phyloP scores from a whole-genome alignment of 805 yeast genomes.

The Candida odintsovae region DNA sequence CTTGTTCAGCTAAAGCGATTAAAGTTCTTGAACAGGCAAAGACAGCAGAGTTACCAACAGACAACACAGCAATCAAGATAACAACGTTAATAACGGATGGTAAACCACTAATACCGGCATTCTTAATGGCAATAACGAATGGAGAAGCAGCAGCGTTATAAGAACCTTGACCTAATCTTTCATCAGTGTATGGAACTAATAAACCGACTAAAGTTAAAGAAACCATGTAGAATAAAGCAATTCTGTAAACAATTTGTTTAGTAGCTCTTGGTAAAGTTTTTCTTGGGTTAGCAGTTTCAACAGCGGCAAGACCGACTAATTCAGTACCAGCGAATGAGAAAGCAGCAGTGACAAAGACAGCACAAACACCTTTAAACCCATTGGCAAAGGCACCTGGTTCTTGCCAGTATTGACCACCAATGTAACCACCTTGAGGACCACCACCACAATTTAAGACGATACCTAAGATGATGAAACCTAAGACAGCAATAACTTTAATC shows the following conservation, averaged over 20 bases:
- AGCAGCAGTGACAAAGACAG: constrained; percentile 47
- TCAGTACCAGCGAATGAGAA: constrained; percentile 66
- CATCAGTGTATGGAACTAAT: constrained; percentile 50
- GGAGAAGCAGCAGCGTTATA: constrained; percentile 60
- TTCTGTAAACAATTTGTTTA: constrained; percentile 41
- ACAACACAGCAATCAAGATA: constrained; percentile 53
- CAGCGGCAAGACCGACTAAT: constrained; percentile 46
- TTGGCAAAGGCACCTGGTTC: constrained; percentile 56
- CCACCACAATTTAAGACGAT: constrained; percentile 58
- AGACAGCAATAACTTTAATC: constrained; percentile 61
- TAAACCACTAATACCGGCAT: constrained; percentile 52
- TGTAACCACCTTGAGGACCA: constrained; percentile 41
- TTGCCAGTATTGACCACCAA: constrained; percentile 40
- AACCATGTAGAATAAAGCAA: constrained; percentile 52
- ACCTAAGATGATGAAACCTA: constrained; percentile 54
- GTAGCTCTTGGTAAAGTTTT: constrained; percentile 56
- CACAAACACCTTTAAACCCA: constrained; percentile 58
- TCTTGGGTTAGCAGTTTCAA: constrained; percentile 53
- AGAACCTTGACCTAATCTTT: constrained; percentile 47
- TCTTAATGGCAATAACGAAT: constrained; percentile 56
- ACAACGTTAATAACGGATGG: constrained; percentile 60
- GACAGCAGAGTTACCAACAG: constrained; percentile 44
- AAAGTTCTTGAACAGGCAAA: constrained; percentile 52
- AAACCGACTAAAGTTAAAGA: constrained; percentile 55
- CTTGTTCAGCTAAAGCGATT: constrained; percentile 45